Base-by-base conservation (phyloP, 1,284 basidiomycete genomes). In the Inonotus hispidus region DNA sequence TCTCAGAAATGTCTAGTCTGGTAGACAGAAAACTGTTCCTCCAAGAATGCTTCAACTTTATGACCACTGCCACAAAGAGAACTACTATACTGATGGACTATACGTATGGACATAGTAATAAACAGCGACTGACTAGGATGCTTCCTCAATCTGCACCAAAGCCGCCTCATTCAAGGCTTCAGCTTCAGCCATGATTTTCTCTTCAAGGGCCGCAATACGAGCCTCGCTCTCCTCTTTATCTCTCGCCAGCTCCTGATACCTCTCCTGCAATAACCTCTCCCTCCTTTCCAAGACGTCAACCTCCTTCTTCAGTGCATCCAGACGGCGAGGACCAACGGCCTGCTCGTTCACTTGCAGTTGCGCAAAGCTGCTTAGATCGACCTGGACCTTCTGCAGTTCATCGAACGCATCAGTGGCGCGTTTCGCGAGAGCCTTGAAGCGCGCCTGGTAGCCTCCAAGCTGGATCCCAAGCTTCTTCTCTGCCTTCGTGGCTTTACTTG, bases 381-480 rank as follows among this genome's bases (percentile, higher is more conserved):
- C 69, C 68, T 89, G 77, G 16, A 79, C 79, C 67, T 79, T 78
- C 58, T 87, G 81, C 43, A 94, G 76, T 66, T 90, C 87, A 43
- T 83, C 82, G 69, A 90, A 92, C 0, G 86, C 82, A 45, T 85
- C 82, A 1, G 74, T 75, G 41, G 96, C 76, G 6, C 87, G 83
- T 68, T 84, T 84, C 14, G 80, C 77, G 6, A 96, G 79, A 47
- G 85, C 83, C 66, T 81, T 81, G 46, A 88, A 87, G 14, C 96
- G 84, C 41, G 83, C 82, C 69, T 92, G 85, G 74, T 99, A 99
- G 2, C 97, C 97, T 45, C 95, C 95, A 6, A 99, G 82, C 23
- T 86, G 82, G 65, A 96, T 86, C 13, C 79, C 82, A 19, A 99
- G 83, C 73, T 94, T 95, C 83, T 96, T 98, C 78, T 99, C 97